phyloP scores from a whole-genome alignment of 2,329 filamentous ascomycete genomes.

The Arthrobotrys musiformis region DNA sequence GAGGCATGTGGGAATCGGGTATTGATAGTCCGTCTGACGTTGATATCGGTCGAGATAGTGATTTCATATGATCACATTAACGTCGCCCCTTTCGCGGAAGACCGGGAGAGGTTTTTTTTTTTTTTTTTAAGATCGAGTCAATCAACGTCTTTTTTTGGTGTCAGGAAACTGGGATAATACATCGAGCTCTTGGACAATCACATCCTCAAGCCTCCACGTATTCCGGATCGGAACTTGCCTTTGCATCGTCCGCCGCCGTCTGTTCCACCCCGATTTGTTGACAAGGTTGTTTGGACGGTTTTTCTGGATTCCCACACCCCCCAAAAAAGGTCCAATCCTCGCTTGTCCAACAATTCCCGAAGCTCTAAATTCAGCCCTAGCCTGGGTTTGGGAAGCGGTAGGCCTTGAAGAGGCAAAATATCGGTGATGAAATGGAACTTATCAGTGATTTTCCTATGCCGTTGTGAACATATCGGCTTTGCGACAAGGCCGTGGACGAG shows the following conservation, averaged over 20 bases:
- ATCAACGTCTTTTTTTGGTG: background rate
- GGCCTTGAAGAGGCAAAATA: no score
- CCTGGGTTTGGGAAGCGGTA: background rate
- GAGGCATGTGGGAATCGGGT: constrained; percentile 1
- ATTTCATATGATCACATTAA: background rate
- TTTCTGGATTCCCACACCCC: background rate
- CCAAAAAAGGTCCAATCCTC: constrained; percentile 24
- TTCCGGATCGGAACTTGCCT: constrained; percentile 40
- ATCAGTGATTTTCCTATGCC: no score
- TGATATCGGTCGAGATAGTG: constrained; percentile 26
- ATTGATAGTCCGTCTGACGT: constrained; percentile 23
- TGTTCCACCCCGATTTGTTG: constrained; percentile 29
- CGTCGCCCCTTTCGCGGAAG: constrained; percentile 27
- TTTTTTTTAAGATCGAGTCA: no score
- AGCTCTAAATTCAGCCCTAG: constrained; percentile 23
- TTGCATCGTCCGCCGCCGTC: constrained; percentile 7
- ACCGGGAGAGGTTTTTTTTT: background rate
- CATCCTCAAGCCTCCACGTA: background rate
- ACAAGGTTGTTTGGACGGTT: background rate
- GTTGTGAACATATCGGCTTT: no score
- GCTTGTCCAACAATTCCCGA: constrained; percentile 28
- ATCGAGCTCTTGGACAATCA: constrained; percentile 26
- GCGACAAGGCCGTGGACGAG: no score
- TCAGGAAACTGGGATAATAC: background rate
- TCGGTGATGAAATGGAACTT: background rate